phyloP scores from a whole-genome alignment of 306 rosid species.

The Delonix regia region DNA sequence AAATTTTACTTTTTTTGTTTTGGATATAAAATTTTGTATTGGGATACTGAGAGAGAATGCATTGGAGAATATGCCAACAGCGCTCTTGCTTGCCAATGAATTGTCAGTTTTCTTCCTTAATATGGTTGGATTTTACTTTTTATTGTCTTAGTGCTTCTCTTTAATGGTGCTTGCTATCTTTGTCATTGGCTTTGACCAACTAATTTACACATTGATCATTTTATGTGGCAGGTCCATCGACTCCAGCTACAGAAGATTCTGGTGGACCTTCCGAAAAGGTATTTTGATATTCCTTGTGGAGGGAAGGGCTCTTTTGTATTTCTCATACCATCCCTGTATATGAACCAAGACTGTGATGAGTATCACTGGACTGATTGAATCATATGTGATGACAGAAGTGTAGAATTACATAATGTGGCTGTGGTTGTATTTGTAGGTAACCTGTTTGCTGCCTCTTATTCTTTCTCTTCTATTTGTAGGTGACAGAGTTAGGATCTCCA shows the following conservation, averaged over 20 bases:
- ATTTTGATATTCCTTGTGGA: constrained; percentile 3
- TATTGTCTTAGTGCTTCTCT: not conserved
- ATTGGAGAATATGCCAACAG: not conserved
- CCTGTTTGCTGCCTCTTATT: not conserved
- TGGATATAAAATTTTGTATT: not conserved
- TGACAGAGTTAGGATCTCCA: constrained; percentile 49
- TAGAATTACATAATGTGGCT: not conserved
- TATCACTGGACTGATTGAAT: constrained; percentile 23
- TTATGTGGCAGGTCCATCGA: constrained; percentile 59
- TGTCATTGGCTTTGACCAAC: constrained; percentile 5
- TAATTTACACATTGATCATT: constrained; percentile 19
- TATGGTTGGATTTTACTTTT: not conserved
- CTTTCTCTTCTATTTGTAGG: constrained; percentile 49
- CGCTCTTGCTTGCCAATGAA: not conserved
- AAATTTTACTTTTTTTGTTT: not conserved
- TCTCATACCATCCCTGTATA: not conserved
- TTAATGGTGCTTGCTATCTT: not conserved
- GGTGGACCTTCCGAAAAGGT: constrained; percentile 75
- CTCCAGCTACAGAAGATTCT: constrained; percentile 52
- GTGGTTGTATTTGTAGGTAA: not conserved
- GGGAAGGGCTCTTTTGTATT: not conserved
- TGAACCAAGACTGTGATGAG: constrained; percentile 16
- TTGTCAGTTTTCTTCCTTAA: not conserved
- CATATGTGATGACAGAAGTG: not conserved
- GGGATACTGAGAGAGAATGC: constrained; percentile 9